Conservation (phyloP, 2,329 filamentous ascomycete genomes). For the Plectosphaerella plurivora region DNA sequence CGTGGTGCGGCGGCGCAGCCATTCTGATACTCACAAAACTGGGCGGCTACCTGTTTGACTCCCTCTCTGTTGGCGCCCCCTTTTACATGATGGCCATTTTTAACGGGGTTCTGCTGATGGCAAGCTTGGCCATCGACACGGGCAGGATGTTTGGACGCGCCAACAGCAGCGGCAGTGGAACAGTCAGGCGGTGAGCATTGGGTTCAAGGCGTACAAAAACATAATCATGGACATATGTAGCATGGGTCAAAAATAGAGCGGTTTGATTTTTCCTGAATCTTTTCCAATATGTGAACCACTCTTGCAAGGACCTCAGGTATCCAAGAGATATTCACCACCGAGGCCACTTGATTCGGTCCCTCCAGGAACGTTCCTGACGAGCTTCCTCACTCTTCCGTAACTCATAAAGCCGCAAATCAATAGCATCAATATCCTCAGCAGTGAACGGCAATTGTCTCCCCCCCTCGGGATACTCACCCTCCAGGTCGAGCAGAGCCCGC, state of each 20-base stretch:
- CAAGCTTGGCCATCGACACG: conserved; percentile 46
- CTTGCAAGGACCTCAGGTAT: too few relatives aligned
- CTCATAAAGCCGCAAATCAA: too few relatives aligned
- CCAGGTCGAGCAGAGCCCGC: too few relatives aligned
- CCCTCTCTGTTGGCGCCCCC: conserved; percentile 66
- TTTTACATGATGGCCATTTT: conserved; percentile 95
- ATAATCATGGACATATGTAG: not conserved
- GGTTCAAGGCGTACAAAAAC: not conserved
- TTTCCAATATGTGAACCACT: not conserved
- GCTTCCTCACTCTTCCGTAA: too few relatives aligned
- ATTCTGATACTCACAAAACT: conserved; percentile 90
- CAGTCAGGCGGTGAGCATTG: not conserved
- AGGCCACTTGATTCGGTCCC: too few relatives aligned
- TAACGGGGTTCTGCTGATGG: conserved; percentile 67
- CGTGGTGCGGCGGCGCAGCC: conserved; percentile 80
- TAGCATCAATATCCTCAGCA: not conserved
- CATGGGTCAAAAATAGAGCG: not conserved
- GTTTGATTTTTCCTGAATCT: not conserved
- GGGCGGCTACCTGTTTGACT: conserved; percentile 83
- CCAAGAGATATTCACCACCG: not conserved
- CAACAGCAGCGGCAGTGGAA: not conserved
- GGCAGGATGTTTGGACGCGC: conserved; percentile 27
- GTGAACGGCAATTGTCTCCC: too few relatives aligned
- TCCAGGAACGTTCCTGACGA: too few relatives aligned
- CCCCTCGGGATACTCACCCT: too few relatives aligned